Evolutionary conservation across 305 asterid genomes (phyloP), one percentile per base, ranked within the genome.

Genomic region (Fraxinus latifolia): DNA sequence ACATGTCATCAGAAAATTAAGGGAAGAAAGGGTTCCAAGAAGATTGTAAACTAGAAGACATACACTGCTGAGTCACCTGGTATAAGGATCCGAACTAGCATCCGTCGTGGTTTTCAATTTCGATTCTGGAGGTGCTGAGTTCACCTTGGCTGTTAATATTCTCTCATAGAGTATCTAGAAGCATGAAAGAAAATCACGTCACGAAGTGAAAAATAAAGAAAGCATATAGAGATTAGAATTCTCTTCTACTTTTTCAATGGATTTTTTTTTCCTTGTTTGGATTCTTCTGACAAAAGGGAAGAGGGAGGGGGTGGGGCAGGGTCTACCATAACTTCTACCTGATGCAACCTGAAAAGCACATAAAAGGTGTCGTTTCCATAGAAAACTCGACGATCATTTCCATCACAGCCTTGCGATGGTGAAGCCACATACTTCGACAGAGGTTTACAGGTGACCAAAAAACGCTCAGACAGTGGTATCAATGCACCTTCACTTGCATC

Each of bases 341-440:
- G 98, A 86, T 94, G 99, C 86, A 96, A 88, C 91, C 99, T 91
- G 76, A 92, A 90, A 82, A 96, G 95, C 85, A 95, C 97, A 53
- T 93, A 95, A 84, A 91, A 93, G 55, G 92, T 79, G 81, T 96
- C 99, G 78, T 92, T 95, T 82, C 98, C 99, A 79, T 96, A 96
- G 82, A 96, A 91, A 39, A 96, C 87, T 37, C 82, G 89, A 11
- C 77, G 79, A 82, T 81, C 88, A 78, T 68, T 90, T 83, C 77
- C 89, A 79, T 80, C 91, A 82, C 76, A 84, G 67, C 87, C 91
- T 74, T 76, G 79, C 36, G 82, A 85, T 7, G 84, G 82, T 34
- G 90, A 82, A 42, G 88, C 90, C 17, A 91, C 92, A 62, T 89
- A 90, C 90, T 93, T 95, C 25, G 95, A 87, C 39, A 96, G 90